Base-by-base conservation (phyloP, 176 grass and related monocot species). In the Phoenix dactylifera region DNA sequence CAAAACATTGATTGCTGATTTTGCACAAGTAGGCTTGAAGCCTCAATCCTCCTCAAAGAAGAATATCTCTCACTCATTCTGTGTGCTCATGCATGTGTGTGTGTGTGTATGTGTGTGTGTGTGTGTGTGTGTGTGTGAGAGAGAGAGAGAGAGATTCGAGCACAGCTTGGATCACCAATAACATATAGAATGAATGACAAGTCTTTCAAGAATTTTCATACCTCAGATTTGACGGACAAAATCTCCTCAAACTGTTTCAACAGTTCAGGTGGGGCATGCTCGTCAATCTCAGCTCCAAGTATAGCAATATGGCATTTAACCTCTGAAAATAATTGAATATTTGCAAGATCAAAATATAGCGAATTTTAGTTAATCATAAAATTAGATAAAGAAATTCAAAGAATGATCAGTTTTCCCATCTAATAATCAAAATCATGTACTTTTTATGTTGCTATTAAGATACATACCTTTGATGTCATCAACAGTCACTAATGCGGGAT, bases 231-330 rank as follows among this genome's bases (percentile, higher is more conserved):
- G 0, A n/a, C 30, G 18, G 67, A 76, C 49, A 82, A 59, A 62
- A 62, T 58, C 67, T 67, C 59, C 56, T 64, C 79, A 54, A 71
- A 81, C 54, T 81, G 72, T 63, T 70, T 81, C 28, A 71, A 7
- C 65, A 81, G 4, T 65, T 67, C 79, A 56, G 73, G 73, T 57
- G 79, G 67, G 49, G 28, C 54, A 32, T 18, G 9, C 12, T 50
- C 17, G 57, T 82, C 79, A 23, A 22, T 48, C 58, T 82, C 79
- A 64, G 79, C 72, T 54, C 73, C 79, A 51, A 82, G 79, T 61
- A 82, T 72, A 22, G 67, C 23, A 57, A 76, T 76, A 5, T 66
- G 79, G 19, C 73, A 55, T 67, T 82, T 82, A 51, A 82, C 55
- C 60, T 52, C 79, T 82, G 61, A n/a, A 52, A 50, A 76, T 17